A percentile compares a stretch with the other conserved stretches of the same genome.
These are phyloP conservation scores for Termitomyces sp. DNA, from an alignment of 768 basidiomycete species.

Conservation along the genomic window DNA sequence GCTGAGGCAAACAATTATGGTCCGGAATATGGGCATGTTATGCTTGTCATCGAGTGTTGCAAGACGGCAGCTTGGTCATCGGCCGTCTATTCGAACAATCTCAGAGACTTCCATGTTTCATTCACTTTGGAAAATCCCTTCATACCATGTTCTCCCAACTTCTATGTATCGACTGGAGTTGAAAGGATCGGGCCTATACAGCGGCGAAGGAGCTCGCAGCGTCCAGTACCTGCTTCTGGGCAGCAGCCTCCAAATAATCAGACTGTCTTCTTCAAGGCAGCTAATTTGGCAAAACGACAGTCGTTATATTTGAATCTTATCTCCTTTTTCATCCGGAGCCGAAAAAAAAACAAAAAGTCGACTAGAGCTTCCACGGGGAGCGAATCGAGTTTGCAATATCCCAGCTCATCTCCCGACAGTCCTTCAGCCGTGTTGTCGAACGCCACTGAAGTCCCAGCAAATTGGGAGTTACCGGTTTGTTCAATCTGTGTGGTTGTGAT, in stretches of 20 bases:
- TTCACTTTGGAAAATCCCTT: constrained; percentile 3
- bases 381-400: background rate
- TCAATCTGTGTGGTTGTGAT: background rate
- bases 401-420: background rate
- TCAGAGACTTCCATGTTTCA: constrained; percentile 9
- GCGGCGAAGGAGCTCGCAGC: background rate
- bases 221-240: background rate
- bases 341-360: background rate
- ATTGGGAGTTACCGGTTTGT: background rate
- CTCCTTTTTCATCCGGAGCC: background rate
- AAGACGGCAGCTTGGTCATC: too few relatives aligned
- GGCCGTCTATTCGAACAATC: constrained; percentile 9
- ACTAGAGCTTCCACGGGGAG: background rate
- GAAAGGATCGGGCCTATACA: background rate
- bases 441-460: background rate
- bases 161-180: background rate
- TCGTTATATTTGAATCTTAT: background rate
- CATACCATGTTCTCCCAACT: background rate
- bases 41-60: too few relatives aligned
- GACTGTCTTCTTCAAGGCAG: constrained; percentile 13
- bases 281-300: constrained; percentile 6
- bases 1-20: too few relatives aligned
- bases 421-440: background rate
- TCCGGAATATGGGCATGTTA: too few relatives aligned
- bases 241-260: constrained; percentile 5